Percentiles rank a stretch among this genome's conserved stretches.
Conservation (phyloP, 108 stramenopile genomes). For the Aureococcus anophagefferens region DNA sequence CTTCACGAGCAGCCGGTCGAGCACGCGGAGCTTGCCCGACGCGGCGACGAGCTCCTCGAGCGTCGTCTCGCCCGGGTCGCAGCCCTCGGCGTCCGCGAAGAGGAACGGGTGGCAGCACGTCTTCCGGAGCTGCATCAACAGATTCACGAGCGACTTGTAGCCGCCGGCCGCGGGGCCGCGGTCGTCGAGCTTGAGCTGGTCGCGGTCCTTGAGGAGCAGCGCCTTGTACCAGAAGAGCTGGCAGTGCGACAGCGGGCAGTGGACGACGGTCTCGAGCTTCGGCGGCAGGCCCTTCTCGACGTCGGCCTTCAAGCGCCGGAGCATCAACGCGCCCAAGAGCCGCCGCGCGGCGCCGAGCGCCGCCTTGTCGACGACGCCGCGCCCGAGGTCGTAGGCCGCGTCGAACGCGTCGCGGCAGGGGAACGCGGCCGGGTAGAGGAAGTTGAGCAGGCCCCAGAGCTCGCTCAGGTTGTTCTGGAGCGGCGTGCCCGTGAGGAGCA, state of each 20-base stretch:
- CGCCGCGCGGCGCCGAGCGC: constrained; percentile 53
- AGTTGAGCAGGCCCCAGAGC: constrained; percentile 59
- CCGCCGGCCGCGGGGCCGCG: constrained; percentile 6
- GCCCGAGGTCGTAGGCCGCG: constrained; percentile 22
- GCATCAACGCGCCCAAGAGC: constrained; percentile 56
- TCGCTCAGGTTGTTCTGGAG: constrained; percentile 39
- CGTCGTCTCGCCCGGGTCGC: constrained; percentile 38
- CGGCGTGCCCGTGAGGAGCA: constrained; percentile 51
- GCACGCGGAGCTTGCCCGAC: constrained; percentile 63
- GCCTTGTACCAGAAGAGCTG: constrained; percentile 61
- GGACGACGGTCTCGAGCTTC: constrained; percentile 63
- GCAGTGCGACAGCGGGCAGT: constrained; percentile 43
- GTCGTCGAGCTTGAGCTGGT: constrained; percentile 18
- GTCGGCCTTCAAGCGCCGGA: constrained; percentile 55
- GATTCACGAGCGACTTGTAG: constrained; percentile 29
- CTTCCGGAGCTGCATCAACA: constrained; percentile 70
- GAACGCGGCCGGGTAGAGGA: constrained; percentile 71
- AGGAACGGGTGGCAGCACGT: constrained; percentile 56
- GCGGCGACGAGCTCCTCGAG: constrained; percentile 59
- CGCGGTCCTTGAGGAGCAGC: constrained; percentile 53
- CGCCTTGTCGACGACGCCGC: constrained; percentile 34
- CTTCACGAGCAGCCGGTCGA: constrained; percentile 58
- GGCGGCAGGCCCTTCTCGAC: constrained; percentile 57
- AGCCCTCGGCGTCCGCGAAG: constrained; percentile 52
- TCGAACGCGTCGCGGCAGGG: constrained; percentile 79